A percentile compares a stretch with the other conserved stretches of the same genome.
Evolutionary conservation across 768 basidiomycete genomes (phyloP).

Genomic region (Solioccasus polychromus): DNA sequence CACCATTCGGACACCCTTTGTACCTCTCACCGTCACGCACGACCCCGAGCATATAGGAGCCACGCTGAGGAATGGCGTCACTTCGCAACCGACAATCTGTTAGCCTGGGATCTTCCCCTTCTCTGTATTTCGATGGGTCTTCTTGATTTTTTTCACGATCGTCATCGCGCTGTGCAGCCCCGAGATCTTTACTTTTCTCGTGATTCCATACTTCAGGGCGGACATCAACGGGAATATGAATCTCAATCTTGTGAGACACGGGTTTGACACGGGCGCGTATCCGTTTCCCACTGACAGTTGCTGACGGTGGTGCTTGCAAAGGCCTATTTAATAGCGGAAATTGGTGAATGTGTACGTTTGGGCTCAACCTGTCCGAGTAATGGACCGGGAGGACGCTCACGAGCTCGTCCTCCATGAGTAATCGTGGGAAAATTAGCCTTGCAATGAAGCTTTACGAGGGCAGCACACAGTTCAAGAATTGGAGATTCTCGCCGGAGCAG

Average conservation of each 20-base stretch:
- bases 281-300: conserved; percentile 66
- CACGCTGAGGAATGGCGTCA: conserved; percentile 64
- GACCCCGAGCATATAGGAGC: conserved; percentile 73
- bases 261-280: conserved; percentile 75
- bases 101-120: conserved; percentile 60
- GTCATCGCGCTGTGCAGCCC: conserved; percentile 64
- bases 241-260: conserved; percentile 57
- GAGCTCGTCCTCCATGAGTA: conserved; percentile 50
- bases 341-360: conserved; percentile 75
- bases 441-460: conserved; percentile 56
- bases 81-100: conserved; percentile 70
- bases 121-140: conserved; percentile 40
- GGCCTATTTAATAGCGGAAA: conserved; percentile 75
- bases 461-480: conserved; percentile 81
- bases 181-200: conserved; percentile 67
- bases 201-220: conserved; percentile 78
- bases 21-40: conserved; percentile 61
- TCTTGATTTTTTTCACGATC: conserved; percentile 79
- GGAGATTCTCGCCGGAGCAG: conserved; percentile 78
- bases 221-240: conserved; percentile 80
- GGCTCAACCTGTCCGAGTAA: conserved; percentile 56
- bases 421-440: conserved; percentile 18
- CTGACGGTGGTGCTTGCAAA: conserved; percentile 75
- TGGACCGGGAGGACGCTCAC: conserved; percentile 70
- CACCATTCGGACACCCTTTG: conserved; percentile 1